Conservation (phyloP, 139 green algal species). For the Haematococcus lacustris region DNA sequence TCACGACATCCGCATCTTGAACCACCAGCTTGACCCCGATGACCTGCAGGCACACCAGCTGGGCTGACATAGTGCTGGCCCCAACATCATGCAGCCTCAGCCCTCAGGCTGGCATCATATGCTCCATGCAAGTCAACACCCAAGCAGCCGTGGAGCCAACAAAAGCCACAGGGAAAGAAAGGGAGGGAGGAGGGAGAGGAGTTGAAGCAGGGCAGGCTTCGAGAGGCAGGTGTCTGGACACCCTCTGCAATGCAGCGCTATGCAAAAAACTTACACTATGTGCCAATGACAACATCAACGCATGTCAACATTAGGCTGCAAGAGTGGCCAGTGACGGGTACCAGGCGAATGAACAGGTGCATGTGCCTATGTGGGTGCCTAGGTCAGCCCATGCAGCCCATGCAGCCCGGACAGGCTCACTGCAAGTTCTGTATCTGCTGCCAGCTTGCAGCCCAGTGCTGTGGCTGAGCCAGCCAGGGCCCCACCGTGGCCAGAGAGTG, state of each 20-base stretch:
- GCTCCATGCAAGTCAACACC: background rate
- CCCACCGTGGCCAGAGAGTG: slow-evolving; percentile 52
- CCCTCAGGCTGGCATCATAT: background rate
- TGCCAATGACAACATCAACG: background rate
- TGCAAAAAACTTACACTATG: too few species aligned
- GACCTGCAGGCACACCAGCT: slow-evolving; percentile 3
- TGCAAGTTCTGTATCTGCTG: too few species aligned
- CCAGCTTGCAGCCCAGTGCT: slow-evolving; percentile 9
- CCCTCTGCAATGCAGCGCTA: too few species aligned
- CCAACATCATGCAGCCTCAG: background rate
- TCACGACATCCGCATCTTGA: slow-evolving; percentile 3
- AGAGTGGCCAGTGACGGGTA: background rate
- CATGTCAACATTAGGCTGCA: background rate
- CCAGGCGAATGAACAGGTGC: background rate
- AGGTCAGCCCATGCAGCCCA: background rate
- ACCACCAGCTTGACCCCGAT: slow-evolving; percentile 38
- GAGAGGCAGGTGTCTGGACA: background rate
- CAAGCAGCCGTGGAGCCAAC: background rate
- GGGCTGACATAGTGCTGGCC: slow-evolving; percentile 25
- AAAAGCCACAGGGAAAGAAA: background rate
- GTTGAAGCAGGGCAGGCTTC: background rate
- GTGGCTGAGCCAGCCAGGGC: slow-evolving; percentile 35
- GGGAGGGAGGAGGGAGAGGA: background rate
- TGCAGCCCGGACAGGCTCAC: slow-evolving; percentile 46
- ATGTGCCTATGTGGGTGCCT: background rate